A percentile compares a stretch with the other conserved stretches of the same genome.
Conservation (phyloP, 768 basidiomycete species). For the Paxillus involutus region DNA sequence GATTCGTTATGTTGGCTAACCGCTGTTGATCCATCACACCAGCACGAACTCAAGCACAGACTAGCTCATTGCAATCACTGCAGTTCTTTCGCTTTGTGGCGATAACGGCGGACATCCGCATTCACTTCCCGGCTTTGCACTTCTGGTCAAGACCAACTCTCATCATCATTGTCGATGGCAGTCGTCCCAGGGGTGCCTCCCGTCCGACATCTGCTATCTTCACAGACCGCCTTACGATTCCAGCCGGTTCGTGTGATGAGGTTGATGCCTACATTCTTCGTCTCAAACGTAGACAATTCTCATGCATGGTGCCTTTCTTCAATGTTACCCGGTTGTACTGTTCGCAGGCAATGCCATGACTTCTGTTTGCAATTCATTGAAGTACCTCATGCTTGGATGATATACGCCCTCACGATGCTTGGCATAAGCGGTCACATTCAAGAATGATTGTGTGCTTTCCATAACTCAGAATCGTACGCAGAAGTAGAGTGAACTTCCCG, state of each 20-base stretch:
- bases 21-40: constrained; percentile 10
- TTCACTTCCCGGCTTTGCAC: constrained; percentile 17
- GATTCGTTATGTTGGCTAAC: constrained; percentile 73
- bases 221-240: constrained; percentile 12
- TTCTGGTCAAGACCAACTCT: constrained; percentile 18
- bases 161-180: constrained; percentile 12
- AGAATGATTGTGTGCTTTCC: no score
- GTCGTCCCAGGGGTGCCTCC: constrained; percentile 13
- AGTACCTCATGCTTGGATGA: background rate
- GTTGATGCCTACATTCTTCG: background rate
- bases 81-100: constrained; percentile 21
- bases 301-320: background rate
- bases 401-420: no score
- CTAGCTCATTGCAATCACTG: constrained; percentile 15
- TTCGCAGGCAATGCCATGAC: background rate
- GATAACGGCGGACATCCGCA: constrained; percentile 21
- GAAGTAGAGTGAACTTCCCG: no score
- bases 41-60: constrained; percentile 10
- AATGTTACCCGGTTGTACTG: background rate
- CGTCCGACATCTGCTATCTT: constrained; percentile 7
- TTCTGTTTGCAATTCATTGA: background rate
- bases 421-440: no score
- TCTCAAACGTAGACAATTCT: constrained; percentile 3
- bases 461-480: no score
- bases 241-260: background rate